Conservation (phyloP, 2,329 filamentous ascomycete genomes). For the Diplodia corticola region DNA sequence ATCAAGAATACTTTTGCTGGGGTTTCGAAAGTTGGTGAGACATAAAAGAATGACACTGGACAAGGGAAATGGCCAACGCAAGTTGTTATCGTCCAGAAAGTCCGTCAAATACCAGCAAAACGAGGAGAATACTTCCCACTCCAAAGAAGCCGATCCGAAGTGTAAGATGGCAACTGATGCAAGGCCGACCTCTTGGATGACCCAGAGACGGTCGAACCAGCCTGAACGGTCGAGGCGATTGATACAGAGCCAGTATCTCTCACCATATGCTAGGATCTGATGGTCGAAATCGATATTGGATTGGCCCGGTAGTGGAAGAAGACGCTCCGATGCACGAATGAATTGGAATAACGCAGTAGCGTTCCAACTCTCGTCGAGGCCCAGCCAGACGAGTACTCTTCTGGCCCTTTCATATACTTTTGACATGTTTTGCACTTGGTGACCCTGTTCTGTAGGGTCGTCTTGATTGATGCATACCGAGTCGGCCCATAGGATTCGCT, state of each 20-base stretch:
- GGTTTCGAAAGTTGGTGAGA: not conserved
- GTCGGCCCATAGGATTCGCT: conserved; percentile 24
- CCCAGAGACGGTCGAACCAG: not conserved
- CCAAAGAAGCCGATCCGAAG: not conserved
- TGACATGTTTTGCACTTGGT: conserved; percentile 24
- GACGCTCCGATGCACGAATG: not conserved
- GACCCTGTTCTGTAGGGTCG: conserved; percentile 9
- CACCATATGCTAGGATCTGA: not conserved
- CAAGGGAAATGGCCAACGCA: too few species aligned
- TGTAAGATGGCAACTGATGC: not conserved
- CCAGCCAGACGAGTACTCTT: conserved; percentile 20
- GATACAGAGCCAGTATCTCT: not conserved
- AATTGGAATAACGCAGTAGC: not conserved
- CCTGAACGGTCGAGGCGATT: accelerated
- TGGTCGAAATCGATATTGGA: not conserved
- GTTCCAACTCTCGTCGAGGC: not conserved
- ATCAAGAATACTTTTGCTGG: not conserved
- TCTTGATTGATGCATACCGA: conserved; percentile 25
- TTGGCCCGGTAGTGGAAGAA: not conserved
- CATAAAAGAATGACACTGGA: too few species aligned
- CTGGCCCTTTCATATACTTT: conserved; percentile 1
- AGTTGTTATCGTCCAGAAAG: not conserved
- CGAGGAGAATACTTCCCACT: not conserved
- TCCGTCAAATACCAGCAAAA: accelerated
- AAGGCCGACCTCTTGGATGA: not conserved